A percentile compares a stretch with the other conserved stretches of the same genome.
Evolutionary conservation across 768 basidiomycete genomes (phyloP).

Genomic region (Kwoniella europaea): DNA sequence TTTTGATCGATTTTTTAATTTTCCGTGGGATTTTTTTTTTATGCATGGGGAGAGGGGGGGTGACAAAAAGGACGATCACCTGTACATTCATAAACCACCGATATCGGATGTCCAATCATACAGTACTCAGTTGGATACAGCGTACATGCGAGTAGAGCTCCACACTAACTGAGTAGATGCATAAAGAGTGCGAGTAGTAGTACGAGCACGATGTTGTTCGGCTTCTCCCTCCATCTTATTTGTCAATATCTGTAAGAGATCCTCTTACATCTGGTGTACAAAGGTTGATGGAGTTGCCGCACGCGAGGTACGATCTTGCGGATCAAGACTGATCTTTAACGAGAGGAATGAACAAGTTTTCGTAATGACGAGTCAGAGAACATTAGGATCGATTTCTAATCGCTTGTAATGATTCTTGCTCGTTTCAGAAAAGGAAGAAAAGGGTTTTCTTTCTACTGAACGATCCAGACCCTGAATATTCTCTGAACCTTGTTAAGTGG

Average conservation of each 20-base stretch:
- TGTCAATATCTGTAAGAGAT: background rate
- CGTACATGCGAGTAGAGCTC: background rate
- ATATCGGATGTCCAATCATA: background rate
- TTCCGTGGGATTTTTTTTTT: conserved; percentile 3
- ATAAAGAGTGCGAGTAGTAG: background rate
- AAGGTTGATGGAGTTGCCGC: background rate
- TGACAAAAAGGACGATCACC: conserved; percentile 4
- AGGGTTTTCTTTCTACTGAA: background rate
- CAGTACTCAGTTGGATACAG: background rate
- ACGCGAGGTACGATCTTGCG: background rate
- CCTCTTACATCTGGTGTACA: background rate
- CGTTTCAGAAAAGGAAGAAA: background rate
- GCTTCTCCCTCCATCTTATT: background rate
- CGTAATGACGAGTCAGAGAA: background rate
- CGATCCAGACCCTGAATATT: background rate
- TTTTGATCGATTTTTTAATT: conserved; percentile 1
- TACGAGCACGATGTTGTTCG: background rate
- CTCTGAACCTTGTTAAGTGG: background rate
- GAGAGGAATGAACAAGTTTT: background rate
- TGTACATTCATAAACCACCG: background rate
- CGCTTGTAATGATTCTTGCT: background rate
- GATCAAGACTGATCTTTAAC: background rate
- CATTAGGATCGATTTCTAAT: background rate
- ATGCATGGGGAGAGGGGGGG: background rate
- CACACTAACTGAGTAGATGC: background rate